These are phyloP conservation scores for Wakefieldia striispora DNA, from an alignment of 768 basidiomycete species.

Conservation along the genomic window DNA sequence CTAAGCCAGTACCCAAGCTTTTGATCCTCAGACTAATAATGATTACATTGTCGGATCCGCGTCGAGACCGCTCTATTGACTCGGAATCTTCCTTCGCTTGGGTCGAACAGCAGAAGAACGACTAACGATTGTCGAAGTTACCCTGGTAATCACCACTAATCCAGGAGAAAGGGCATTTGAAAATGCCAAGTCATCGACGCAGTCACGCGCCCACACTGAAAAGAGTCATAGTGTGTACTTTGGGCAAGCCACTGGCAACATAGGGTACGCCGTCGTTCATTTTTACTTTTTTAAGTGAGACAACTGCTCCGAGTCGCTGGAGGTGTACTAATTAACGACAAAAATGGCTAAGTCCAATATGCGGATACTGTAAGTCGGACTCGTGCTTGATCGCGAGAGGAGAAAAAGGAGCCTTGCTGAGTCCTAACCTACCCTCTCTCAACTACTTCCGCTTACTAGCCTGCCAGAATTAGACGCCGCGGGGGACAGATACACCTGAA, in stretches of 20 bases:
- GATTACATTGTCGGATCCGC: background rate
- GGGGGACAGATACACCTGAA: too few relatives aligned
- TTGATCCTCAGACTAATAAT: too few relatives aligned
- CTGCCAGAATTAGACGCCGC: too few relatives aligned
- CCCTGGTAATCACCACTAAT: conserved; percentile 1
- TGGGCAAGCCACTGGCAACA: too few relatives aligned
- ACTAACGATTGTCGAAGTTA: background rate
- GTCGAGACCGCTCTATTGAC: too few relatives aligned
- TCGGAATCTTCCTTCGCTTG: background rate
- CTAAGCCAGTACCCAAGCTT: too few relatives aligned
- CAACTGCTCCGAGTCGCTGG: background rate
- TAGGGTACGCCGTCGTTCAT: too few relatives aligned
- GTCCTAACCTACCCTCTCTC: too few relatives aligned
- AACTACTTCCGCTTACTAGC: too few relatives aligned
- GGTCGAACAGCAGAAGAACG: background rate
- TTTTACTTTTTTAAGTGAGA: conserved; percentile 14
- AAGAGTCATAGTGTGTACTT: background rate
- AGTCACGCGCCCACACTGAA: background rate
- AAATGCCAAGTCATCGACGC: background rate
- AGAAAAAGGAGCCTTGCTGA: too few relatives aligned
- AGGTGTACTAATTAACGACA: background rate
- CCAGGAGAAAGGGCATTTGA: background rate
- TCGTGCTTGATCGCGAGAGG: too few relatives aligned
- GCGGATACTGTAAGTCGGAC: background rate
- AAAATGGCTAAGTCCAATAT: background rate